These are phyloP conservation scores for Phragmites australis DNA, from an alignment of 176 grass and related monocot genomes.

Conservation along the genomic window DNA sequence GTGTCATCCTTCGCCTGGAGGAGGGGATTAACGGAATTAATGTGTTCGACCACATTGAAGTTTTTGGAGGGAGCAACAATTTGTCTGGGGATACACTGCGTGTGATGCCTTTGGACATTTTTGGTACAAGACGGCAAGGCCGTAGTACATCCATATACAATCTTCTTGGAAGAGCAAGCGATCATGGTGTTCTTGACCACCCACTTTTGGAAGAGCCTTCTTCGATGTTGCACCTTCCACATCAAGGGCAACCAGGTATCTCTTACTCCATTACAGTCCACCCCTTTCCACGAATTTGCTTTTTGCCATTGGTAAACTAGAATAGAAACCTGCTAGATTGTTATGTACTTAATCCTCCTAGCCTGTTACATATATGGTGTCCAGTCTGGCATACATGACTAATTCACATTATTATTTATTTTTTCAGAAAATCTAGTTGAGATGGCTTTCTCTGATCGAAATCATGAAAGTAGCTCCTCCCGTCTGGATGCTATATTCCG, in stretches of 20 bases:
- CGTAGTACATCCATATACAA: constrained; percentile 98
- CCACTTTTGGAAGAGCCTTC: constrained; percentile 88
- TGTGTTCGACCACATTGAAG: constrained; percentile 99
- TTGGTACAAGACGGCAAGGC: constrained; percentile 89
- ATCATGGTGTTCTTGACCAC: constrained; percentile 79
- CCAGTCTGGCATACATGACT: constrained; percentile 18
- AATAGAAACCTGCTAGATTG: background rate
- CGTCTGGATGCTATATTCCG: constrained; percentile 97
- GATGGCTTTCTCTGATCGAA: constrained; percentile 86
- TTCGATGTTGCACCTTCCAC: constrained; percentile 60
- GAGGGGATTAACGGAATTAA: constrained; percentile 99
- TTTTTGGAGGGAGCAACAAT: constrained; percentile 74
- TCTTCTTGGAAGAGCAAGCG: constrained; percentile 76
- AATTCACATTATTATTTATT: constrained; percentile 26
- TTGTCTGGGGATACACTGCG: constrained; percentile 72
- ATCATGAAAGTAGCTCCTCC: constrained; percentile 82
- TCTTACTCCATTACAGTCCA: background rate
- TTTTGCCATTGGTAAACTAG: constrained; percentile 15
- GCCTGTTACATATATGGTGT: constrained; percentile 3
- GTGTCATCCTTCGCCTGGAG: constrained; percentile 85
- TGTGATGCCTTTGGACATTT: constrained; percentile 98
- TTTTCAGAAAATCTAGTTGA: constrained; percentile 80
- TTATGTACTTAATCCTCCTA: constrained; percentile 7
- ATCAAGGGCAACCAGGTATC: constrained; percentile 84
- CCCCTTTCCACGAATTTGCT: background rate